These are phyloP conservation scores for Nicotiana paniculata DNA, from an alignment of 257 asterid species.

Conservation along the genomic window DNA sequence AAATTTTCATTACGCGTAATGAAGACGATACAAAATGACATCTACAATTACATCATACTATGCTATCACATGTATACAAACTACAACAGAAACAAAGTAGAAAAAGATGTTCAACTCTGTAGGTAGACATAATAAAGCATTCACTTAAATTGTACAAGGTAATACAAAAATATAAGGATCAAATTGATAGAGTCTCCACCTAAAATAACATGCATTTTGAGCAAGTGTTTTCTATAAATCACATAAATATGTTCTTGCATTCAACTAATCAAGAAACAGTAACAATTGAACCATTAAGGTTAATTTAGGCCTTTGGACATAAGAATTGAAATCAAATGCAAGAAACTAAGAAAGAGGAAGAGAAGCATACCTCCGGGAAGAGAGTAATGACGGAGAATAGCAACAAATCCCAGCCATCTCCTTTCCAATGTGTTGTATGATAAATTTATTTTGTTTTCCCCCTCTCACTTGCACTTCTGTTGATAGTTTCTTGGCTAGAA, in stretches of 20 bases:
- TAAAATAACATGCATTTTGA: too few relatives aligned
- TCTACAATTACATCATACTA: neutral
- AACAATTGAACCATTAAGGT: neutral
- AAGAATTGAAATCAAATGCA: neutral
- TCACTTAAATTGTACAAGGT: neutral
- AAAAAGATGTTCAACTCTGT: neutral
- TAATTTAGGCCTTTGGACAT: too few relatives aligned
- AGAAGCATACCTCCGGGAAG: slow-evolving; percentile 44
- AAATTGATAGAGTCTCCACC: too few relatives aligned
- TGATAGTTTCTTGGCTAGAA: slow-evolving; percentile 9
- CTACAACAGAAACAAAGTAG: neutral
- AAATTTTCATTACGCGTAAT: neutral
- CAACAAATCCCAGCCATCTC: slow-evolving; percentile 64
- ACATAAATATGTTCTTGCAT: neutral
- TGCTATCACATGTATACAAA: neutral
- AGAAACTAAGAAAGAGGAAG: neutral
- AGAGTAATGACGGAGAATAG: slow-evolving; percentile 44
- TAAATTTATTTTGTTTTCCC: neutral
- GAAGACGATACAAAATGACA: neutral
- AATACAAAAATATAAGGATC: too few relatives aligned
- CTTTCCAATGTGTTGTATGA: neutral
- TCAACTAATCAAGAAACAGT: neutral
- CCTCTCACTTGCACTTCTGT: slow-evolving; percentile 6
- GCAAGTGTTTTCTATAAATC: too few relatives aligned
- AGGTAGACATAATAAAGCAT: neutral